phyloP scores from a whole-genome alignment of 2,329 filamentous ascomycete species.

The Paecilomyces sp. region DNA sequence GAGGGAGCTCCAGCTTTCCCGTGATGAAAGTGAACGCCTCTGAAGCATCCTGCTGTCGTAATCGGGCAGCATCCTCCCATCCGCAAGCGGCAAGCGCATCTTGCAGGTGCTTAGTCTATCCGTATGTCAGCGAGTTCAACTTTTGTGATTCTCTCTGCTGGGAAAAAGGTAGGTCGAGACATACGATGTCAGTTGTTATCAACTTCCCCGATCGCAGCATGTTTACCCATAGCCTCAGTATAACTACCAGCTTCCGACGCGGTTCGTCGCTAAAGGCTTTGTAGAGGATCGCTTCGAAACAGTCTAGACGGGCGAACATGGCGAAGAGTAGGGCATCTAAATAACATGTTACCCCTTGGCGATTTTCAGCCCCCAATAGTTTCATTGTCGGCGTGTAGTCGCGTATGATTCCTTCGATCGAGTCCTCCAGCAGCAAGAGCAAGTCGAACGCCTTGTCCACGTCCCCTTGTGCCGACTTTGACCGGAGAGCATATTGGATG shows the following conservation, averaged over 20 bases:
- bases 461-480: constrained; percentile 61
- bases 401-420: constrained; percentile 69
- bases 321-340: constrained; percentile 85
- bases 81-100: constrained; percentile 76
- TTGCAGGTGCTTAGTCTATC: constrained; percentile 73
- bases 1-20: constrained; percentile 75
- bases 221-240: constrained; percentile 88
- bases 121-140: constrained; percentile 5
- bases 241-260: constrained; percentile 64
- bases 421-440: constrained; percentile 70
- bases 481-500: constrained; percentile 53
- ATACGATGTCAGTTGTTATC: constrained; percentile 76
- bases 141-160: not conserved
- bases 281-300: constrained; percentile 88
- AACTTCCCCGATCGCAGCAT: constrained; percentile 77
- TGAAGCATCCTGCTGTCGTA: constrained; percentile 90
- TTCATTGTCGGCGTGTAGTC: constrained; percentile 64
- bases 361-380: constrained; percentile 80
- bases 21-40: constrained; percentile 96
- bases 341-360: constrained; percentile 85
- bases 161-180: constrained; percentile 1
- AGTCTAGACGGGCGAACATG: constrained; percentile 87
- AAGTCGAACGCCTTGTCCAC: constrained; percentile 68
- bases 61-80: constrained; percentile 69
- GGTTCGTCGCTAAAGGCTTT: constrained; percentile 67